Evolutionary conservation across 2,329 filamentous ascomycete genomes (phyloP), one percentile per base, ranked within the genome.

Genomic region (Xylaria sp.): DNA sequence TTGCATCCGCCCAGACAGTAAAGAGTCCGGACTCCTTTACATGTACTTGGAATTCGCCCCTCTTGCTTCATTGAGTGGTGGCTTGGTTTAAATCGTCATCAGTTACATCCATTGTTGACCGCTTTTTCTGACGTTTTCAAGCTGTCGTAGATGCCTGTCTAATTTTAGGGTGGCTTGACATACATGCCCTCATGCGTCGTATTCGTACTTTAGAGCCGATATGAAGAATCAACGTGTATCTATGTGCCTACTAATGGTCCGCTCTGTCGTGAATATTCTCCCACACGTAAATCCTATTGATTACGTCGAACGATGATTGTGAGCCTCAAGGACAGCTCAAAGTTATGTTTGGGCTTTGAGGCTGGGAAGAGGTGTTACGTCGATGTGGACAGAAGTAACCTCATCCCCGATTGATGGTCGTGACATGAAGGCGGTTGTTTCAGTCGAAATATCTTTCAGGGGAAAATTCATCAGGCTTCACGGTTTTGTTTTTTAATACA

Each of bases 141-240:
- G 28, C 20, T 9, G 15, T 32, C 7, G 46, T 30, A 52, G 15
- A 52, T 30, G 15, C 30, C 15, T 30, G 12, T 36, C 52, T 55
- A 55, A 55, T 55, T 55, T 55, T 55, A 23, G 52, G 52, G 20
- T 55, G 52, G 32, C 52, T 34, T 55, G 52, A 23, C 9, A 23
- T 55, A 32, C 18, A 20, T 36, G 12, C 30, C 7, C 28, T 34
- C 50, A 7, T 12, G 7, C 52, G 30, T 55, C 32, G 30, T 15
- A 36, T 53, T 36, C 30, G 28, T 55, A 10, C 52, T 55, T 36
- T 23, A 23, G 13, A 10, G 48, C 48, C 10, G 18, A 18, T 7
- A 52, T 25, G 13, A 32, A 30, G 48, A 32, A n/a, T 25, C 30
- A 15, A 32, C 18, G 7, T 7, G 30, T 30, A 32, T 52, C 18